Evolutionary conservation across 225 moss, liverwort and hornwort species (phyloP).

Genomic region (Lunularia cruciata): DNA sequence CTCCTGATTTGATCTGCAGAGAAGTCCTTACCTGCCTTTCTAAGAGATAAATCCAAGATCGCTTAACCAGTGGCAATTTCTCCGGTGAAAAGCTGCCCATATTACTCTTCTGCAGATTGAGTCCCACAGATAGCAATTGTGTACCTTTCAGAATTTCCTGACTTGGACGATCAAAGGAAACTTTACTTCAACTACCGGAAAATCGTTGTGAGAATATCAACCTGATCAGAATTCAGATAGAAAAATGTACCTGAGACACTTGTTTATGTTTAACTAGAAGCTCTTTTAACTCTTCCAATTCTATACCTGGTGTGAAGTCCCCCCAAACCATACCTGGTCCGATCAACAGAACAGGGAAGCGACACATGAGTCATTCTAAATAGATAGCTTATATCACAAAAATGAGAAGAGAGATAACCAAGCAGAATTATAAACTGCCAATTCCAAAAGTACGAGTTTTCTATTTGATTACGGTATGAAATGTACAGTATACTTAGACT

Average conservation of each 20-base stretch:
- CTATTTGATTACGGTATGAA: no score
- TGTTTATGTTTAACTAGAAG: slow-evolving; percentile 62
- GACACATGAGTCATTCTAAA: no score
- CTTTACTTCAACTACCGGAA: not conserved
- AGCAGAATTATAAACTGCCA: not conserved
- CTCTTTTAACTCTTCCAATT: slow-evolving; percentile 49
- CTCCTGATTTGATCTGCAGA: no score
- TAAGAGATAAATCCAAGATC: slow-evolving; percentile 85
- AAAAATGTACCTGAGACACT: slow-evolving; percentile 45
- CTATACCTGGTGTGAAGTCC: slow-evolving; percentile 66
- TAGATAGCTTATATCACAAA: no score
- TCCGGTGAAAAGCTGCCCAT: slow-evolving; percentile 65
- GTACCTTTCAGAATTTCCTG: not conserved
- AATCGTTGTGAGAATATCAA: not conserved
- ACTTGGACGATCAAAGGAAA: not conserved
- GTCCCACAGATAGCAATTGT: not conserved
- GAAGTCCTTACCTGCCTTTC: slow-evolving; percentile 68
- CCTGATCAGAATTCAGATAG: not conserved
- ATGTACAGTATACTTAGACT: slow-evolving; percentile 66
- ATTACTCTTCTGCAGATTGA: slow-evolving; percentile 63
- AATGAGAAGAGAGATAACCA: no score
- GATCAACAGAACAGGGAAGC: no score
- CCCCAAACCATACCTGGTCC: slow-evolving; percentile 73
- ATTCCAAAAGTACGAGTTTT: no score
- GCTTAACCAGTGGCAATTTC: slow-evolving; percentile 62